Conservation (phyloP, 768 basidiomycete species). For the Kockovaella imperatae region DNA sequence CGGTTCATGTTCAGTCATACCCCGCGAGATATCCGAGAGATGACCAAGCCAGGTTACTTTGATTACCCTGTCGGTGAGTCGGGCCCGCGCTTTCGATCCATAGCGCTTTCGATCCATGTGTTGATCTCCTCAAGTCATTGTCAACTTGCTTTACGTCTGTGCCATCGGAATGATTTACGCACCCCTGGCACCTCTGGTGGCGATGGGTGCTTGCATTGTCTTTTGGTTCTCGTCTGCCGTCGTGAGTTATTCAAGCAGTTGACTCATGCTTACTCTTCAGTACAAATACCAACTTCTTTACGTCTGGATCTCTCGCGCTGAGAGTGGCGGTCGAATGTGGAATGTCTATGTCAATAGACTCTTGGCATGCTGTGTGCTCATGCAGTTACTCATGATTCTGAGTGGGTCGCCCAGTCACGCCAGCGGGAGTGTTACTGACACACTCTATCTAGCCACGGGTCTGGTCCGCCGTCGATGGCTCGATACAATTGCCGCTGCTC, state of each 20-base stretch:
- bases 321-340: constrained; percentile 91
- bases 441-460: constrained; percentile 47
- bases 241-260: constrained; percentile 42
- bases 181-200: constrained; percentile 84
- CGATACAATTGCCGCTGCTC: constrained; percentile 66
- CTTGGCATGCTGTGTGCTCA: constrained; percentile 65
- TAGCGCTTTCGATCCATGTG: not conserved
- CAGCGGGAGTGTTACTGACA: not conserved
- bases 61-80: constrained; percentile 21
- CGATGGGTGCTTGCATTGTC: constrained; percentile 69
- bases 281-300: constrained; percentile 95
- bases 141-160: constrained; percentile 65
- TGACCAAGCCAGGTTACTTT: constrained; percentile 40
- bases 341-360: constrained; percentile 88
- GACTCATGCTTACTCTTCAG: constrained; percentile 54
- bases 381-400: constrained; percentile 61
- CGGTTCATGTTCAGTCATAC: constrained; percentile 44
- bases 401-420: constrained; percentile 53
- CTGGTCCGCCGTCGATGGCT: constrained; percentile 63
- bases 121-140: constrained; percentile 34
- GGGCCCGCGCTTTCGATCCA: not conserved
- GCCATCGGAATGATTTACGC: constrained; percentile 91
- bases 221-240: constrained; percentile 58
- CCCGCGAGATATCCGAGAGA: constrained; percentile 44
- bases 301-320: constrained; percentile 77